Percentiles rank a stretch among this genome's conserved stretches.
phyloP scores from a whole-genome alignment of 257 asterid species.

The Haberlea rhodopensis region DNA sequence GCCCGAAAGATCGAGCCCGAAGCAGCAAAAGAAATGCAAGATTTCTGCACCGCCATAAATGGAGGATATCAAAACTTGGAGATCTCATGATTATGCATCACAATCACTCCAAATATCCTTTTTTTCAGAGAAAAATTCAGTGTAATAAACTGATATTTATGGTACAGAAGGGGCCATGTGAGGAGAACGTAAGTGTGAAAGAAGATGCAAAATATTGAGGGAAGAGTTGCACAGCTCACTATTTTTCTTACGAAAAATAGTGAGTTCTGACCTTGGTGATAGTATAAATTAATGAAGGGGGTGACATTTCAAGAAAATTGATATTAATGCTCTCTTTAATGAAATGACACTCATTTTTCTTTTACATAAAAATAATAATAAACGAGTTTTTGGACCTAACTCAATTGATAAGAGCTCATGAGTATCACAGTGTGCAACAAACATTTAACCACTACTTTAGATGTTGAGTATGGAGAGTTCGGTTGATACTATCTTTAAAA shows the following conservation, averaged over 20 bases:
- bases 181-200: slow-evolving; percentile 20
- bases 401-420: slow-evolving; percentile 28
- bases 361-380: no score
- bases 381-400: not conserved
- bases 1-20: slow-evolving; percentile 40
- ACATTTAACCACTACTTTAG: no score
- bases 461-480: slow-evolving; percentile 30
- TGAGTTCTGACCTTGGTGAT: slow-evolving; percentile 39
- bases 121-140: slow-evolving; percentile 13
- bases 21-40: slow-evolving; percentile 34
- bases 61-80: slow-evolving; percentile 37
- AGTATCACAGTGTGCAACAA: no score
- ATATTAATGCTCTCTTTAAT: slow-evolving; percentile 12
- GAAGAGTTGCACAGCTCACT: slow-evolving; percentile 55
- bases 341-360: slow-evolving; percentile 22
- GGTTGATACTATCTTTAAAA: no score
- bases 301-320: slow-evolving; percentile 21
- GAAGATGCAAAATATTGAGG: not conserved
- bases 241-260: slow-evolving; percentile 50
- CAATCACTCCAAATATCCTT: slow-evolving; percentile 46
- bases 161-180: slow-evolving; percentile 49
- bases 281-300: slow-evolving; percentile 26
- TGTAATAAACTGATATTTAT: slow-evolving; percentile 51
- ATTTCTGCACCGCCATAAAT: slow-evolving; percentile 44
- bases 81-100: slow-evolving; percentile 44